Evolutionary conservation across 768 basidiomycete genomes (phyloP).

Genomic region (Suillus lakei): DNA sequence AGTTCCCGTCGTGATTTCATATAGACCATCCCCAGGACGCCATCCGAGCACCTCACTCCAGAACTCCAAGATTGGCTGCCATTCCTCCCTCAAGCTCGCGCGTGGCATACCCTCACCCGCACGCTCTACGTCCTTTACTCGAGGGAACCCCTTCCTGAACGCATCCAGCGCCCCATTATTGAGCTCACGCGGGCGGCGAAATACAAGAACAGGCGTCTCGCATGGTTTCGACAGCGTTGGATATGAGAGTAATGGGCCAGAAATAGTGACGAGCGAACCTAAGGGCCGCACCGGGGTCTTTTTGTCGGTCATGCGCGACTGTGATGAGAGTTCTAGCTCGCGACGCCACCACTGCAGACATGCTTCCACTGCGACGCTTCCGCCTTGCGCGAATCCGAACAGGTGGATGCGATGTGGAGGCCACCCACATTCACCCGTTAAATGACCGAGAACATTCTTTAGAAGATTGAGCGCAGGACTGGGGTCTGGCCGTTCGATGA

Average conservation of each 20-base stretch:
- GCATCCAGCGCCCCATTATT: constrained; percentile 50
- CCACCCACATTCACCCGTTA: constrained; percentile 70
- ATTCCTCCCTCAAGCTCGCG: constrained; percentile 62
- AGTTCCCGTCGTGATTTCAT: constrained; percentile 62
- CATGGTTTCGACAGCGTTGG: constrained; percentile 60
- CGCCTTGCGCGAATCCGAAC: constrained; percentile 91
- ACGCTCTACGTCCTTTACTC: constrained; percentile 54
- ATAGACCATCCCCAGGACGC: constrained; percentile 64
- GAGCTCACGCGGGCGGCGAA: constrained; percentile 55
- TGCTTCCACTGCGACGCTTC: constrained; percentile 74
- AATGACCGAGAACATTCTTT: constrained; percentile 54
- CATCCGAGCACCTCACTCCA: constrained; percentile 74
- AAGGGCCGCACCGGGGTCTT: constrained; percentile 39
- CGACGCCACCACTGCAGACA: constrained; percentile 60
- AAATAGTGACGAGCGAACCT: constrained; percentile 71
- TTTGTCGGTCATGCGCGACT: constrained; percentile 6
- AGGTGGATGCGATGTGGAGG: constrained; percentile 72
- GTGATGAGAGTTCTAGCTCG: constrained; percentile 21
- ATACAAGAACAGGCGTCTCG: constrained; percentile 66
- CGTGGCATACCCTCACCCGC: constrained; percentile 71
- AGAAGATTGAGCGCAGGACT: constrained; percentile 66
- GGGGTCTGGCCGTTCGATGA: constrained; percentile 73
- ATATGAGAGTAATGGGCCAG: constrained; percentile 78
- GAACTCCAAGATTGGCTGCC: constrained; percentile 85
- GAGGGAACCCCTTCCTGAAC: constrained; percentile 64